Evolutionary conservation across 495 filamentous ascomycete species (phyloP), one percentile per base, ranked within the genome.

Genomic region (Pseudomonodictys pantanalensis): DNA sequence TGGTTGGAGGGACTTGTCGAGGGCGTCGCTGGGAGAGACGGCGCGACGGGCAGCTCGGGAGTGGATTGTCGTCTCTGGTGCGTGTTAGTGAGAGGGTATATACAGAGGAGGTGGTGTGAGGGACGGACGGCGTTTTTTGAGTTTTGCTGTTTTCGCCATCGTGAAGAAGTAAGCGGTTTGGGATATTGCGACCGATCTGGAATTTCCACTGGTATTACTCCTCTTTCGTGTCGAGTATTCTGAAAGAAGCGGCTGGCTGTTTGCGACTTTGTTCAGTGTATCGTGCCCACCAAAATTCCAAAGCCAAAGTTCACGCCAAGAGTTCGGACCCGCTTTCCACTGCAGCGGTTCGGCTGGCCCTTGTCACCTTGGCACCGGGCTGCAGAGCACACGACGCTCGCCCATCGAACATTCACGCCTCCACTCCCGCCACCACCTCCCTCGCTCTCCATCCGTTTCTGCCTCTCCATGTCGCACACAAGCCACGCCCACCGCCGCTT

Each of bases 41-140:
- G 81, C 88, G 48, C 90, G 84, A 66, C 86, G 80, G 62, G 86
- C 86, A 25, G 86, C 86, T 30, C 89, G 86, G 49, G 89, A 89
- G 73, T 87, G 87, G 47, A 80, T 58, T 2, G 79, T 78, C 42
- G 70, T 59, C 30, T 69, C 78, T 83, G 64, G 26, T 43, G 62
- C 52, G 53, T 10, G 25, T 84, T 26, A 85, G 52, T 22, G 10
- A 60, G 51, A 26, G 25, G 8, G 26, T 29, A 26, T 22, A 43
- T 28, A 22, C 28, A 20, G 45, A 44, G 50, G 23, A 17, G 23
- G 32, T 18, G 25, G 18, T 33, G 23, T 15, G 43, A 12, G 23
- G 17, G 42, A 26, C 56, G 11, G 35, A 69, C 66, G 35, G 17
- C 45, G 32, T 18, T 66, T 69, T 35, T 69, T 67, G 25, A 56